Percentiles rank a stretch among this genome's conserved stretches.
Evolutionary conservation across 148 eudicot genomes (phyloP).

Genomic region (Vaccinium macrocarpon): DNA sequence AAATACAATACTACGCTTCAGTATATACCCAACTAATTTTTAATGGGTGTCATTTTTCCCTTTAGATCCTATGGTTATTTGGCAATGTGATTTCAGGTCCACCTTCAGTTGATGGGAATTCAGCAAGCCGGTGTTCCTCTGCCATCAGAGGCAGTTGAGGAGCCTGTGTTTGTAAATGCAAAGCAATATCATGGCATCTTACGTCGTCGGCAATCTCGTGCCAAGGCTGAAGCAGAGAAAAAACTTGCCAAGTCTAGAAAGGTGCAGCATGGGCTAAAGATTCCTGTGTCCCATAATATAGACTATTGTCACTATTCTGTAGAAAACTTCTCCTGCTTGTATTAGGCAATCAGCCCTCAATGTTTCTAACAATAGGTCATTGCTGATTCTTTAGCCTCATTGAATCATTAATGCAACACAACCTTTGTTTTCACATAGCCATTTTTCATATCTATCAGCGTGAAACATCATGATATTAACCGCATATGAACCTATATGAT

Average conservation of each 20-base stretch:
- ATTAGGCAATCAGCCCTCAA: neutral
- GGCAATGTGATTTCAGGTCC: constrained; percentile 37
- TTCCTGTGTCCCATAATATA: neutral
- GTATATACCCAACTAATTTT: no score
- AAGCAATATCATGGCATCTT: constrained; percentile 82
- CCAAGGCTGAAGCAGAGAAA: constrained; percentile 69
- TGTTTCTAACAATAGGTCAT: neutral
- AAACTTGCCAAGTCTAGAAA: constrained; percentile 51
- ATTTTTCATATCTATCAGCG: neutral
- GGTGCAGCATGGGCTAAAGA: constrained; percentile 29
- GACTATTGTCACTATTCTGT: neutral
- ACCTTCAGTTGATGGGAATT: constrained; percentile 69
- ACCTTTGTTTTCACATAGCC: neutral
- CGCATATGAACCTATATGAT: neutral
- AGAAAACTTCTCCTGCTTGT: neutral
- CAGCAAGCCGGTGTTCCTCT: constrained; percentile 72
- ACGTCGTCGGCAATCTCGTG: constrained; percentile 78
- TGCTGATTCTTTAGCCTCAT: constrained; percentile 7
- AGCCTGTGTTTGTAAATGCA: constrained; percentile 75
- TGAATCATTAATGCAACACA: neutral
- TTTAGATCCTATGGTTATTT: neutral
- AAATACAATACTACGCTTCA: no score
- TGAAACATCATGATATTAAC: neutral
- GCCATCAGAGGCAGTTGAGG: constrained; percentile 69
- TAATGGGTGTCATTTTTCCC: no score